phyloP scores from a whole-genome alignment of 306 rosid species.

The Coriaria nepalensis region DNA sequence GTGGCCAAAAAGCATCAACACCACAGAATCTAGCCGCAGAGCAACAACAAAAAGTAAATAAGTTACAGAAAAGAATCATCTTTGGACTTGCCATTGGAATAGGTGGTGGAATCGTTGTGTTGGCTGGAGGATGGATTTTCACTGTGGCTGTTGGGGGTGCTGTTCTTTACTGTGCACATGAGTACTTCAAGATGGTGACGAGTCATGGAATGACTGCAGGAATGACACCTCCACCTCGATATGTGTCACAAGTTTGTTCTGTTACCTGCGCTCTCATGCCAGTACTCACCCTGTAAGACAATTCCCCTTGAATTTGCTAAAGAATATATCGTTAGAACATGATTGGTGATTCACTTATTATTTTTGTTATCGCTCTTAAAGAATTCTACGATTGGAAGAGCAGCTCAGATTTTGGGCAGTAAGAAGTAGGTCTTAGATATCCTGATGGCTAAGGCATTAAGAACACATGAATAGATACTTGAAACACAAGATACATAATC shows the following conservation, averaged over 20 bases:
- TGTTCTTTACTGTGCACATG: constrained; percentile 67
- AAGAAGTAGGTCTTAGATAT: no score
- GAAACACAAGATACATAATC: no score
- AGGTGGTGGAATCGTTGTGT: constrained; percentile 51
- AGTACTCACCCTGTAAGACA: constrained; percentile 58
- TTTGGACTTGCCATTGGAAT: constrained; percentile 87
- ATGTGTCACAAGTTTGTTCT: constrained; percentile 74
- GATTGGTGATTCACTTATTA: no score
- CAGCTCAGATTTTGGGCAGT: no score
- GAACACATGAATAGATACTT: no score
- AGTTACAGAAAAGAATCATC: constrained; percentile 53
- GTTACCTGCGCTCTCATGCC: constrained; percentile 85
- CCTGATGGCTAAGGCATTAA: no score
- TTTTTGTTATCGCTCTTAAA: no score
- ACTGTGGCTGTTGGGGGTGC: constrained; percentile 49
- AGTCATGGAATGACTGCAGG: constrained; percentile 81
- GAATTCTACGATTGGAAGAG: no score
- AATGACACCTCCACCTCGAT: constrained; percentile 96
- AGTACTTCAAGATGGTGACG: constrained; percentile 77
- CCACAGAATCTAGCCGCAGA: constrained; percentile 24
- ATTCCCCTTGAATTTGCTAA: no score
- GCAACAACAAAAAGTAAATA: constrained; percentile 39
- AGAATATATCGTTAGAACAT: no score
- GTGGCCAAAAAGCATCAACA: constrained; percentile 4
- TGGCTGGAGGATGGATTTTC: constrained; percentile 93